Evolutionary conservation across 805 yeast genomes (phyloP).

Genomic region (Kregervanrija fluxuum): DNA sequence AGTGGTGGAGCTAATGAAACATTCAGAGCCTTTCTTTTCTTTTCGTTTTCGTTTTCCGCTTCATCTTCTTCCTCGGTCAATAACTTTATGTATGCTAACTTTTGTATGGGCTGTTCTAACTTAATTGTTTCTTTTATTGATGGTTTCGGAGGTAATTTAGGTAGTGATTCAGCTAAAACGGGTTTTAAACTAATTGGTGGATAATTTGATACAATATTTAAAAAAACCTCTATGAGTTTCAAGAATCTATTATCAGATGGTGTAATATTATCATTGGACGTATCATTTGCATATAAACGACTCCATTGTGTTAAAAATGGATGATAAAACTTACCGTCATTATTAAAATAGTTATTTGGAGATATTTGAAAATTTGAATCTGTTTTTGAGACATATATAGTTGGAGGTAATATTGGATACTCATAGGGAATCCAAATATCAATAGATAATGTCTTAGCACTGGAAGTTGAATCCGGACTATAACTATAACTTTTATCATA

Average conservation of each 20-base stretch:
- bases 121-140: not conserved
- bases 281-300: slow-evolving; percentile 11
- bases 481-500: slow-evolving; percentile 36
- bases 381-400: slow-evolving; percentile 50
- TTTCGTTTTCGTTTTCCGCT: too few species aligned
- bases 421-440: slow-evolving; percentile 71
- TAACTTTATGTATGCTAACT: too few species aligned
- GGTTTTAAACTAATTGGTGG: slow-evolving; percentile 10
- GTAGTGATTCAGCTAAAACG: not conserved
- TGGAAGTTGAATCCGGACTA: slow-evolving; percentile 30
- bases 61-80: too few species aligned
- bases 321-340: slow-evolving; percentile 64
- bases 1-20: slow-evolving; percentile 16
- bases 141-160: slow-evolving; percentile 25
- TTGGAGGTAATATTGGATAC: slow-evolving; percentile 65
- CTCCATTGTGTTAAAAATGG: slow-evolving; percentile 62
- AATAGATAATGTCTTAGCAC: slow-evolving; percentile 38
- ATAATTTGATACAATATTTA: slow-evolving; percentile 12
- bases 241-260: slow-evolving; percentile 24
- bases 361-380: slow-evolving; percentile 38
- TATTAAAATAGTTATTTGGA: slow-evolving; percentile 62
- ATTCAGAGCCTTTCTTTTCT: too few species aligned
- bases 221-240: slow-evolving; percentile 14
- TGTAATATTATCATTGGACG: slow-evolving; percentile 17
- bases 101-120: not conserved